phyloP scores from a whole-genome alignment of 345 rosid genomes.

The Syzygium grande region DNA sequence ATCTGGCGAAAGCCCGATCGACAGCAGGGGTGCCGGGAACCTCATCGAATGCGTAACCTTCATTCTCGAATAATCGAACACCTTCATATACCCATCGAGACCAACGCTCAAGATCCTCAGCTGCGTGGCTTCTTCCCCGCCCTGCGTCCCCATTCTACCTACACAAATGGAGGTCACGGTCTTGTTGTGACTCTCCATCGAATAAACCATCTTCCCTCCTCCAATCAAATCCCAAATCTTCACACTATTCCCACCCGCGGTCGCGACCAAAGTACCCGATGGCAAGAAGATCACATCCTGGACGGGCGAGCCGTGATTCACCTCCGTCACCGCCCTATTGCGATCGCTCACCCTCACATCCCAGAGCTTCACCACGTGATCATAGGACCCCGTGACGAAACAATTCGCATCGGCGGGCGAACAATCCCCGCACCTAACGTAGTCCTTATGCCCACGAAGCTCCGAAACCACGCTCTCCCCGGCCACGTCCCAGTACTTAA shows the following conservation, averaged over 20 bases:
- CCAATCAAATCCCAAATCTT: constrained; percentile 89
- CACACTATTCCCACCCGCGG: constrained; percentile 73
- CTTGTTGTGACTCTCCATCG: constrained; percentile 95
- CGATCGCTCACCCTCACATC: constrained; percentile 57
- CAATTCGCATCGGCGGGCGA: constrained; percentile 57
- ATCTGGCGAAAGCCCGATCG: constrained; percentile 58
- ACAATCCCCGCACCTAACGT: constrained; percentile 84
- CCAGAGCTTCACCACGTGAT: constrained; percentile 88
- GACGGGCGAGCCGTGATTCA: constrained; percentile 79
- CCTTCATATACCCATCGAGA: constrained; percentile 90
- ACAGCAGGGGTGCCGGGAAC: constrained; percentile 82
- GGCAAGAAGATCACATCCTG: constrained; percentile 88
- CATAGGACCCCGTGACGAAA: constrained; percentile 87
- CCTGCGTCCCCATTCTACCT: constrained; percentile 37
- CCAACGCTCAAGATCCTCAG: constrained; percentile 72
- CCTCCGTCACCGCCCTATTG: constrained; percentile 43
- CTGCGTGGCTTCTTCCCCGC: constrained; percentile 29
- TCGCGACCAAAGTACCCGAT: constrained; percentile 80
- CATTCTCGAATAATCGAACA: constrained; percentile 67
- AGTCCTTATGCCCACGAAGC: constrained; percentile 77
- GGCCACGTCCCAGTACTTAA: constrained; percentile 94
- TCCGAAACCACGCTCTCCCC: constrained; percentile 49
- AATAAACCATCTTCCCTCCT: constrained; percentile 72
- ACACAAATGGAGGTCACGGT: constrained; percentile 71
- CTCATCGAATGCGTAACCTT: constrained; percentile 85